A percentile compares a stretch with the other conserved stretches of the same genome.
phyloP scores from a whole-genome alignment of 495 filamentous ascomycete species.

The Hypoxylon fuscum region DNA sequence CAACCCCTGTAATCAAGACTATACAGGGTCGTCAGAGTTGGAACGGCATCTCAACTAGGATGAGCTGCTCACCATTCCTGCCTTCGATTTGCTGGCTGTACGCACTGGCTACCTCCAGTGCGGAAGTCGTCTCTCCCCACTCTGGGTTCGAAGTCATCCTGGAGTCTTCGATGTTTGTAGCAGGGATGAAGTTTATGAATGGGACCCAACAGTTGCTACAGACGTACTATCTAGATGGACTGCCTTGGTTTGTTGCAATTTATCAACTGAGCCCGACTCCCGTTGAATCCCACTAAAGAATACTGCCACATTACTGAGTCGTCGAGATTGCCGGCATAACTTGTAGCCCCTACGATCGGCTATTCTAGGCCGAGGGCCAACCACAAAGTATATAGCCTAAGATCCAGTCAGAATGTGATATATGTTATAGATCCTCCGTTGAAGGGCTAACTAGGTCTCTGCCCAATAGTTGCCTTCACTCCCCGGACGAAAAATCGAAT shows the following conservation, averaged over 20 bases:
- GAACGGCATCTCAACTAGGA: background rate
- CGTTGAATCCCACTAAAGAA: slow-evolving; percentile 9
- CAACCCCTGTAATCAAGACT: slow-evolving; percentile 62
- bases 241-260: background rate
- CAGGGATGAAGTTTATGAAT: background rate
- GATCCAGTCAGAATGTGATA: slow-evolving; percentile 7
- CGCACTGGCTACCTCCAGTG: slow-evolving; percentile 51
- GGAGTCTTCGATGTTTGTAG: background rate
- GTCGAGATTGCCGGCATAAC: slow-evolving; percentile 22
- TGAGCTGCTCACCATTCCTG: slow-evolving; percentile 42
- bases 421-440: background rate
- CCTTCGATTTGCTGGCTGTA: slow-evolving; percentile 52
- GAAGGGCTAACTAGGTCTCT: slow-evolving; percentile 7
- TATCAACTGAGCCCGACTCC: slow-evolving; percentile 24
- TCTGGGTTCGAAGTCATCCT: slow-evolving; percentile 54
- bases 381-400: slow-evolving; percentile 37
- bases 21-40: background rate
- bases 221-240: background rate
- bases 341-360: slow-evolving; percentile 16
- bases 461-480: slow-evolving; percentile 13
- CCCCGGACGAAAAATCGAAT: slow-evolving; percentile 29
- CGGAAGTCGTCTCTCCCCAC: slow-evolving; percentile 55
- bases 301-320: slow-evolving; percentile 7
- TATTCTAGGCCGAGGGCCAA: slow-evolving; percentile 28
- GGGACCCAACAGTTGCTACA: background rate